A percentile compares a stretch with the other conserved stretches of the same genome.
Evolutionary conservation across 2,329 filamentous ascomycete species (phyloP).

Genomic region (Neonectria sp.): DNA sequence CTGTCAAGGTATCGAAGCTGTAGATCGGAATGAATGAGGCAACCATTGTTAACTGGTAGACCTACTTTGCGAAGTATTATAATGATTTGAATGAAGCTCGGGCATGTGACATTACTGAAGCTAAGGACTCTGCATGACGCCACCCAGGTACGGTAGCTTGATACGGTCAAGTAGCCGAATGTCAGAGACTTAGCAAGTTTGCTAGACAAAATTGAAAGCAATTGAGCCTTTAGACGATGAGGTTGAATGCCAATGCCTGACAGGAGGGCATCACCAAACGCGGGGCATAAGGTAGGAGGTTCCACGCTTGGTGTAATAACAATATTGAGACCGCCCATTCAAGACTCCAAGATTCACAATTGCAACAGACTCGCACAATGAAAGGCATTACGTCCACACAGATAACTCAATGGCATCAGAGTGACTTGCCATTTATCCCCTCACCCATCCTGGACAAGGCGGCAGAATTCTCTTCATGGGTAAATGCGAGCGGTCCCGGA

Average conservation of each 20-base stretch:
- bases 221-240: neutral
- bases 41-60: neutral
- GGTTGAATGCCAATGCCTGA: neutral
- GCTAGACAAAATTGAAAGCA: neutral
- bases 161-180: neutral
- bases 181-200: neutral
- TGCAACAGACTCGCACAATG: neutral
- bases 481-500: neutral
- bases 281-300: neutral
- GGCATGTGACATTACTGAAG: too few relatives aligned
- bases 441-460: neutral
- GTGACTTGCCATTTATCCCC: neutral
- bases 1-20: slow-evolving; percentile 3
- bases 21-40: neutral
- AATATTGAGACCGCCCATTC: neutral
- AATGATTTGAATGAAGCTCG: neutral
- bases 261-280: neutral
- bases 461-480: neutral
- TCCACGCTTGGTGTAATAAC: neutral
- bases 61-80: neutral
- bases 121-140: too few relatives aligned
- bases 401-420: neutral
- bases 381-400: neutral
- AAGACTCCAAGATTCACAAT: neutral
- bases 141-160: neutral